A percentile compares a stretch with the other conserved stretches of the same genome.
Evolutionary conservation across 192 early-diverging fungal species (phyloP).

Genomic region (Geranomyces michiganensis): DNA sequence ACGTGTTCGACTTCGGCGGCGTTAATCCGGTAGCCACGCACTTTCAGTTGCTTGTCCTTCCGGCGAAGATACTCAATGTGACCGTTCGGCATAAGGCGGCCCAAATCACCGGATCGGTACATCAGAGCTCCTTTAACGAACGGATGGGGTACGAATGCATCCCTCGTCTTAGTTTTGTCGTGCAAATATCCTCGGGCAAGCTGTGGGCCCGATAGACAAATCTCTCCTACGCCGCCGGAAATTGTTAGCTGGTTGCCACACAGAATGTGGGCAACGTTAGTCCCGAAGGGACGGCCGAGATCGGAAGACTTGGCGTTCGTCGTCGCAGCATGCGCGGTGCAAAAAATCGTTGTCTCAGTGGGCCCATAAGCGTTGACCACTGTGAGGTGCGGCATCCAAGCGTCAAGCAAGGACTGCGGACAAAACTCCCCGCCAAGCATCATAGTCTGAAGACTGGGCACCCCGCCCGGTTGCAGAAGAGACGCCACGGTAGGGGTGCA

Average conservation of each 20-base stretch:
- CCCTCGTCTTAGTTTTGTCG: conserved; percentile 36
- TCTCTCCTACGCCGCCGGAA: conserved; percentile 44
- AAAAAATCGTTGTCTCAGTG: conserved; percentile 29
- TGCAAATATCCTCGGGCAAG: conserved; percentile 52
- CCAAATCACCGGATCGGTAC: conserved; percentile 25
- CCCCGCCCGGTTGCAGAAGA: not conserved
- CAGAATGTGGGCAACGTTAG: conserved; percentile 35
- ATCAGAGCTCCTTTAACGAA: conserved; percentile 2
- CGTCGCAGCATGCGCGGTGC: conserved; percentile 1
- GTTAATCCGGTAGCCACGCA: conserved; percentile 43
- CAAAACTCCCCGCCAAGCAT: not conserved
- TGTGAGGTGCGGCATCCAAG: not conserved
- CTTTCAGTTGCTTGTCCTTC: conserved; percentile 41
- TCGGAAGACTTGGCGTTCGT: conserved; percentile 5
- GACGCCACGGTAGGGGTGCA: not conserved
- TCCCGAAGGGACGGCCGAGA: conserved; percentile 39
- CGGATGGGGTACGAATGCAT: conserved; percentile 37
- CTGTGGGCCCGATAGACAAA: conserved; percentile 46
- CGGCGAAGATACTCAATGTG: conserved; percentile 38
- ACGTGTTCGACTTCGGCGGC: conserved; percentile 31
- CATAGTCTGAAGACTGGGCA: not conserved
- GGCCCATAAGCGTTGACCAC: not conserved
- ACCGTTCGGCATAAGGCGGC: conserved; percentile 26
- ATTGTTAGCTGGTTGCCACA: conserved; percentile 39
- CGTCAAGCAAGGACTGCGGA: not conserved